A percentile compares a stretch with the other conserved stretches of the same genome.
Evolutionary conservation across 257 asterid species (phyloP).

Genomic region (Buddleja alternifolia): DNA sequence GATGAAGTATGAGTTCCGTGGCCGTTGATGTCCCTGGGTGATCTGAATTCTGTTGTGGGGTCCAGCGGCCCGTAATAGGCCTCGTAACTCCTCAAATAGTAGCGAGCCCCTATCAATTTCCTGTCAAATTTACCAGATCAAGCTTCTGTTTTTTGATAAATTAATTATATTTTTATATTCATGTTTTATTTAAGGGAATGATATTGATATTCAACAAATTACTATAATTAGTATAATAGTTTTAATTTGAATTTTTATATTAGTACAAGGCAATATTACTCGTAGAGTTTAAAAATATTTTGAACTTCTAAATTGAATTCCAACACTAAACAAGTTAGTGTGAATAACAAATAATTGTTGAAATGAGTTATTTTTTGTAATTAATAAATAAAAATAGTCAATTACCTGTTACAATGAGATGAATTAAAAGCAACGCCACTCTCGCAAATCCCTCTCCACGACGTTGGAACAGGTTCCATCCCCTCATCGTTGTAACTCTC

Average conservation of each 20-base stretch:
- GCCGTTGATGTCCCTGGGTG: conserved; percentile 44
- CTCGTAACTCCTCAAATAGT: conserved; percentile 46
- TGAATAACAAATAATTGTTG: too few relatives aligned
- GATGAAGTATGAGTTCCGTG: conserved; percentile 57
- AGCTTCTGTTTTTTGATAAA: not conserved
- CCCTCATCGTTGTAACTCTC: conserved; percentile 49
- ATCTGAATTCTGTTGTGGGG: conserved; percentile 31
- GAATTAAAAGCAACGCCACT: conserved; percentile 41
- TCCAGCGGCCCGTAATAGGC: conserved; percentile 32
- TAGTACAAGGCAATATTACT: too few relatives aligned
- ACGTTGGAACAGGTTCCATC: conserved; percentile 53
- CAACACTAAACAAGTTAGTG: too few relatives aligned
- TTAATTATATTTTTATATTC: not conserved
- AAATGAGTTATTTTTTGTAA: too few relatives aligned
- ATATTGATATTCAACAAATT: too few relatives aligned
- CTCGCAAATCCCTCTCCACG: conserved; percentile 58
- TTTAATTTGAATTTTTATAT: too few relatives aligned
- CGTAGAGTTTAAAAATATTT: too few relatives aligned
- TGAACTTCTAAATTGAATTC: too few relatives aligned
- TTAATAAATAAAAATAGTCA: too few relatives aligned
- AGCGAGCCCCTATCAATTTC: conserved; percentile 54
- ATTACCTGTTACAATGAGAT: conserved; percentile 53
- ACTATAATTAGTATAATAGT: too few relatives aligned
- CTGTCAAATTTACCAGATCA: conserved; percentile 2
- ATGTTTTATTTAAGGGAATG: too few relatives aligned